Percentiles rank a stretch among this genome's conserved stretches.
These are phyloP conservation scores for Cryptococcus hybrid DNA, from an alignment of 1,284 basidiomycete species.

Conservation along the genomic window DNA sequence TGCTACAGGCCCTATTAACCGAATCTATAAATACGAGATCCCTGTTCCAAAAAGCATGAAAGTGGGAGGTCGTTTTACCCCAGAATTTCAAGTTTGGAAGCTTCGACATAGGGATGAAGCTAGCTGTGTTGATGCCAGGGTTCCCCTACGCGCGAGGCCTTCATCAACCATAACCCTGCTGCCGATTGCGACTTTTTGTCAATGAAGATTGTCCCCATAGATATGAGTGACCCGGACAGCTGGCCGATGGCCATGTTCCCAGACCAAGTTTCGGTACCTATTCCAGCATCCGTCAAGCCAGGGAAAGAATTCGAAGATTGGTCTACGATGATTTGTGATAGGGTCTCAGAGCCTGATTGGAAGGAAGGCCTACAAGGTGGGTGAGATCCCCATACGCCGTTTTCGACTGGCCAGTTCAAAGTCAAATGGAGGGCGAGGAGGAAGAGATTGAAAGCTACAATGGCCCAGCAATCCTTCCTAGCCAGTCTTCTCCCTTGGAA, in stretches of 20 bases:
- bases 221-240: not conserved
- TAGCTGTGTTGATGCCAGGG: not conserved
- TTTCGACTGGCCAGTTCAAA: not conserved
- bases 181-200: not conserved
- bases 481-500: not conserved
- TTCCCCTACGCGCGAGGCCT: not conserved
- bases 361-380: constrained; percentile 8
- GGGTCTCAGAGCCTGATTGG: constrained; percentile 3
- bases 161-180: not conserved
- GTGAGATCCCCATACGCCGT: not conserved
- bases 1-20: not conserved
- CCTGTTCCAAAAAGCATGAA: not conserved
- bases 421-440: constrained; percentile 1
- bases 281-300: not conserved
- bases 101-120: not conserved
- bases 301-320: not conserved
- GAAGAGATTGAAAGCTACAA: constrained; percentile 5
- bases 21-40: not conserved
- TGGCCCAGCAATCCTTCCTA: not conserved
- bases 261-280: not conserved
- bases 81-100: not conserved
- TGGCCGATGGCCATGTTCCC: not conserved
- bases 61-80: not conserved
- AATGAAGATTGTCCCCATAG: not conserved
- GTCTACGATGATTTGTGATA: not conserved